phyloP scores from a whole-genome alignment of 2,329 filamentous ascomycete species.

The Escovopsis weberi region DNA sequence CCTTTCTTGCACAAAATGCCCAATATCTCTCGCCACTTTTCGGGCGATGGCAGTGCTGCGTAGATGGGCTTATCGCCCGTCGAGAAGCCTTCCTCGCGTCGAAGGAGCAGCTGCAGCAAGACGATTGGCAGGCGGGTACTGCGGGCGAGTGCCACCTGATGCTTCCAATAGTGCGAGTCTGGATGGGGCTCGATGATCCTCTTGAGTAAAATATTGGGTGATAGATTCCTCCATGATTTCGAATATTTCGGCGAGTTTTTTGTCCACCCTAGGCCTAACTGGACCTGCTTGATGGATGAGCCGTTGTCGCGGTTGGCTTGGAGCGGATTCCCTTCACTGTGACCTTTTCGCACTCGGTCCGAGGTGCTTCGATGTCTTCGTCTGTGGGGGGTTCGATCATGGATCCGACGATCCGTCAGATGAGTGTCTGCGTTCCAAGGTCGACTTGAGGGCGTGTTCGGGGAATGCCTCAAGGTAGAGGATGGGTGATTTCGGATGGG shows the following conservation, averaged over 20 bases:
- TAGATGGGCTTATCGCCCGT: slow-evolving; percentile 8
- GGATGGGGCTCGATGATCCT: slow-evolving; percentile 7
- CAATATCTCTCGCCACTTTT: slow-evolving; percentile 12
- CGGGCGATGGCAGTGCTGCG: slow-evolving; percentile 12
- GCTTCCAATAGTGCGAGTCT: slow-evolving; percentile 7
- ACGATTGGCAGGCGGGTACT: slow-evolving; percentile 15
- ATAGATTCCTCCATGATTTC: slow-evolving; percentile 3
- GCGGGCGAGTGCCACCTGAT: slow-evolving; percentile 12
- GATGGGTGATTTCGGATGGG: neutral
- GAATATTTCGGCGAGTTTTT: too few relatives aligned
- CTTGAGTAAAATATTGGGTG: slow-evolving; percentile 13
- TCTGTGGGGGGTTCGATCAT: neutral
- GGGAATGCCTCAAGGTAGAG: neutral
- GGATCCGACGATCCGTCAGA: neutral
- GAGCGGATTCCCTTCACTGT: too few relatives aligned
- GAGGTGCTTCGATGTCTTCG: neutral
- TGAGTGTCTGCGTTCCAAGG: neutral
- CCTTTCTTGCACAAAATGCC: slow-evolving; percentile 8
- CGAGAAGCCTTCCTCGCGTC: slow-evolving; percentile 9
- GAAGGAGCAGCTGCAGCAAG: slow-evolving; percentile 18
- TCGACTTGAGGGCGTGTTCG: neutral
- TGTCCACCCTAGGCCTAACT: neutral
- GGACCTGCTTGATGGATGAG: neutral
- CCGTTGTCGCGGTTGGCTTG: neutral
- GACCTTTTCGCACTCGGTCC: too few relatives aligned